These are phyloP conservation scores for Neurospora sp. DNA, from an alignment of 2,329 filamentous ascomycete species.

Conservation along the genomic window DNA sequence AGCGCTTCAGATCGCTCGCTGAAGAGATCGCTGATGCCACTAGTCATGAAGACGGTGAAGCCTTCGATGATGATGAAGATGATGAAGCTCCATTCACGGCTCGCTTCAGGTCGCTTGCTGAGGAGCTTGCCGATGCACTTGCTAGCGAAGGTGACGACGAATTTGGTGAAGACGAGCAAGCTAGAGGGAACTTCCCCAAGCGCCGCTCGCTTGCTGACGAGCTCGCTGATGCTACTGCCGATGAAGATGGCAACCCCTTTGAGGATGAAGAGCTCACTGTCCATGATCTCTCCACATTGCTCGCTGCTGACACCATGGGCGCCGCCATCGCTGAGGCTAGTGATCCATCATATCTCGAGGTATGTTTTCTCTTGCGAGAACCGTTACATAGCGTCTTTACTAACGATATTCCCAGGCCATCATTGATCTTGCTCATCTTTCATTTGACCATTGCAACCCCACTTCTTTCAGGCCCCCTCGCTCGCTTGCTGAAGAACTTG, in stretches of 20 bases:
- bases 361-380: not conserved
- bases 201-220: not conserved
- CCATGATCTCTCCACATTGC: not conserved
- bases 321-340: not conserved
- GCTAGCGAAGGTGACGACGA: not conserved
- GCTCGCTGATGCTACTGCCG: not conserved
- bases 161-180: not conserved
- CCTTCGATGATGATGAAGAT: not conserved
- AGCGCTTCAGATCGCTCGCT: not conserved
- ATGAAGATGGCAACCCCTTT: not conserved
- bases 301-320: not conserved
- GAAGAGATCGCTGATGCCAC: not conserved
- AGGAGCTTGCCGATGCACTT: not conserved
- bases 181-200: not conserved
- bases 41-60: not conserved
- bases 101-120: not conserved
- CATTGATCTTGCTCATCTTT: not conserved
- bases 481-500: not conserved
- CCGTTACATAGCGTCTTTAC: not conserved
- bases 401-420: not conserved
- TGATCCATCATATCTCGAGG: not conserved
- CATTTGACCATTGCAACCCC: not conserved
- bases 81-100: not conserved
- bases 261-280: not conserved
- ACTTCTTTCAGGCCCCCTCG: not conserved